These are phyloP conservation scores for Penicillium sp. DNA, from an alignment of 2,329 filamentous ascomycete species.

Conservation along the genomic window DNA sequence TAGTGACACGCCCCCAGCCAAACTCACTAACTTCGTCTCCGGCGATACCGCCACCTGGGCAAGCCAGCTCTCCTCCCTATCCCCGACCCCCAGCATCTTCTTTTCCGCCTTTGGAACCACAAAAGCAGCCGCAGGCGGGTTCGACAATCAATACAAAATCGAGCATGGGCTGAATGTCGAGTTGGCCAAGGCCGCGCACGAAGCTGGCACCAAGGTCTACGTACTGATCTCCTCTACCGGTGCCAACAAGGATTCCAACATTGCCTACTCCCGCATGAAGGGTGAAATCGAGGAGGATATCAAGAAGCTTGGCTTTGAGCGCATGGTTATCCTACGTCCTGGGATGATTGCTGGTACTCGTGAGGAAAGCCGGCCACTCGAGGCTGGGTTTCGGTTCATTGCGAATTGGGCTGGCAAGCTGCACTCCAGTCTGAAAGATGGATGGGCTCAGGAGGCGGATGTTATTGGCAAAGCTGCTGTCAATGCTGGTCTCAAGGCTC, in stretches of 20 bases:
- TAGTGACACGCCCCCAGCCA: slow-evolving; percentile 54
- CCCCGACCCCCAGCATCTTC: slow-evolving; percentile 62
- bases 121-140: slow-evolving; percentile 67
- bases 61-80: slow-evolving; percentile 55
- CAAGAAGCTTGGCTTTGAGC: slow-evolving; percentile 70
- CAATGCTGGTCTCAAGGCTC: slow-evolving; percentile 40
- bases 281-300: slow-evolving; percentile 80
- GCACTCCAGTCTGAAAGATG: slow-evolving; percentile 58
- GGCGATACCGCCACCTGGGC: slow-evolving; percentile 70
- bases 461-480: slow-evolving; percentile 58
- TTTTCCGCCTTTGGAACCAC: slow-evolving; percentile 82
- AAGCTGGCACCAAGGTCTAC: slow-evolving; percentile 69
- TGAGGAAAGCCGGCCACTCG: slow-evolving; percentile 59
- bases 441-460: slow-evolving; percentile 70
- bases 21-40: slow-evolving; percentile 66
- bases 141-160: slow-evolving; percentile 80
- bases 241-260: slow-evolving; percentile 53
- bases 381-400: slow-evolving; percentile 57
- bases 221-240: slow-evolving; percentile 68
- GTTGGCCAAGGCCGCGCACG: slow-evolving; percentile 72
- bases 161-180: slow-evolving; percentile 84
- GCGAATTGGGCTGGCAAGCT: slow-evolving; percentile 59
- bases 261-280: slow-evolving; percentile 72
- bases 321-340: slow-evolving; percentile 71
- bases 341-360: slow-evolving; percentile 74